Conservation (phyloP, 78 protist species). For the Dictyostelium brefeldianum region DNA sequence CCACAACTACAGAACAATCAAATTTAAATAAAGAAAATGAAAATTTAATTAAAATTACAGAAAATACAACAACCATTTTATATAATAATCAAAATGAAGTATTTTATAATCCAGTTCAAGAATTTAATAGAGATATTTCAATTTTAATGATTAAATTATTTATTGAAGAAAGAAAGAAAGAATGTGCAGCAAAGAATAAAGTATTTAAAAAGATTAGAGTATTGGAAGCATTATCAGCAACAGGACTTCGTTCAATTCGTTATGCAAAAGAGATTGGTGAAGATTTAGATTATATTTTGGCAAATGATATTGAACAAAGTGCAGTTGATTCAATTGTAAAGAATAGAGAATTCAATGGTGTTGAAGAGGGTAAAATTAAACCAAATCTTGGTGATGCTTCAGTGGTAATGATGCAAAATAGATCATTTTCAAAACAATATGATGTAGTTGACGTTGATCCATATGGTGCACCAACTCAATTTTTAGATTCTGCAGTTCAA, state of each 20-base stretch:
- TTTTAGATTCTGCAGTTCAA: slow-evolving; percentile 97
- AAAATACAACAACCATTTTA: slow-evolving; percentile 71
- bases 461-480: slow-evolving; percentile 98
- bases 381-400: slow-evolving; percentile 86
- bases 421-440: slow-evolving; percentile 47
- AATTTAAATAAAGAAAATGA: neutral
- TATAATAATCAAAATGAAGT: slow-evolving; percentile 86
- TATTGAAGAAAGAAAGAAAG: slow-evolving; percentile 36
- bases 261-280: slow-evolving; percentile 90
- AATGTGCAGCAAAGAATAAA: slow-evolving; percentile 26
- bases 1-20: slow-evolving; percentile 9
- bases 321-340: slow-evolving; percentile 93
- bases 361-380: slow-evolving; percentile 39
- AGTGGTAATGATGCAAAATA: slow-evolving; percentile 62
- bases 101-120: slow-evolving; percentile 98
- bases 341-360: slow-evolving; percentile 89
- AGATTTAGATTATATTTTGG: slow-evolving; percentile 82
- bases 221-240: slow-evolving; percentile 98
- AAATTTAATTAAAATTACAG: slow-evolving; percentile 41
- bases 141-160: slow-evolving; percentile 70
- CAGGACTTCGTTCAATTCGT: slow-evolving; percentile 95
- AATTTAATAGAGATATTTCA: slow-evolving; percentile 97
- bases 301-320: slow-evolving; percentile 93
- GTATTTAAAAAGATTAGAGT: slow-evolving; percentile 78
- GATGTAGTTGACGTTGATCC: slow-evolving; percentile 99